Evolutionary conservation across 2,329 filamentous ascomycete genomes (phyloP), one percentile per base, ranked within the genome.

Genomic region (Fusarium sp.): DNA sequence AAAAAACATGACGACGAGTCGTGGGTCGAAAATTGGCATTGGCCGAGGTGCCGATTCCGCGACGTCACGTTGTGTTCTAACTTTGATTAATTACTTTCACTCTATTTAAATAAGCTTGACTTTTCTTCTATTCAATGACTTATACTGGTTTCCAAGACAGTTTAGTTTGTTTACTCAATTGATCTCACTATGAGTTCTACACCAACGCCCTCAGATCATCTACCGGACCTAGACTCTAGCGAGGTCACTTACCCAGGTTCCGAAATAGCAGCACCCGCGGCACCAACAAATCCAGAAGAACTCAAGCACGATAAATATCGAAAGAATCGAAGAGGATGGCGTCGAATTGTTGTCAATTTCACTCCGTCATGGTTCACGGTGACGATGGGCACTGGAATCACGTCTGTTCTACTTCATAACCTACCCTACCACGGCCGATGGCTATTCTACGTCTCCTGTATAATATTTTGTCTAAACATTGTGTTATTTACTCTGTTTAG

Each of bases 321-420:
- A 22, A 17, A n/a, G 10, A 58, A 66, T 42, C 52, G 27, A 22
- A 42, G 47, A 47, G 67, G 71, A 56, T 73, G 71, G 71, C 68
- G 68, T 17, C 60, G 68, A 33, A 54, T 72, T 9, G 64, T 66
- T 9, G 47, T 66, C 49, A 47, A 67, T 33, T 62, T 74, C 18
- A 61, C 54, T 7, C 63, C 71, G 14, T 52, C 71, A 18, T 76
- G 72, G 75, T 77, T 88, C 75, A 80, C 83, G 1, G 82, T 85
- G 27, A 87, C 81, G n/a, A 89, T 92, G 89, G 89, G 90, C 35
- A 92, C 90, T 0, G 90, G 90, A 17, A 87, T 92, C 44, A 86
- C 89, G 1, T 87, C 87, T 1, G 84, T 90, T 29, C 81, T 92
- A 9, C 83, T 92, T 8, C 82, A 87, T 65, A 84, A 85, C 13